Percentiles rank a stretch among this genome's conserved stretches.
phyloP scores from a whole-genome alignment of 768 basidiomycete genomes.

The Steccherinum ochraceum region DNA sequence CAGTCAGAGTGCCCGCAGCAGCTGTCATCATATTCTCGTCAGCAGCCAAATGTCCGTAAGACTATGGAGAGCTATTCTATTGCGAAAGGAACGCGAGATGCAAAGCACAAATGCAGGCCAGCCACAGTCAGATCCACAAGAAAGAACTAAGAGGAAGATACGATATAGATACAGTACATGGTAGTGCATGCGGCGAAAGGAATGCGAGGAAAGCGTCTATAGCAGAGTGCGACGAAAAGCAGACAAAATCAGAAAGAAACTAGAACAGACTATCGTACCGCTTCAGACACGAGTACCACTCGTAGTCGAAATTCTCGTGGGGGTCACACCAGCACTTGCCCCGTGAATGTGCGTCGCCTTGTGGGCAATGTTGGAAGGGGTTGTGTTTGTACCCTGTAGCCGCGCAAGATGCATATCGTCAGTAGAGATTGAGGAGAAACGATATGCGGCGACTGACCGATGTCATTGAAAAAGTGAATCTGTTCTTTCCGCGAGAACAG shows the following conservation, averaged over 20 bases:
- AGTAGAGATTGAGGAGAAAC: background rate
- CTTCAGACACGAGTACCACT: conserved; percentile 86
- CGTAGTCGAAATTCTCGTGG: conserved; percentile 70
- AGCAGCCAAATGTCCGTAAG: too few species aligned
- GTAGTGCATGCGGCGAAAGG: background rate
- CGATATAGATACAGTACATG: background rate
- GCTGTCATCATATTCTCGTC: too few species aligned
- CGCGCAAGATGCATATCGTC: too few species aligned
- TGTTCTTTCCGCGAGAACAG: conserved; percentile 84
- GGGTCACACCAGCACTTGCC: conserved; percentile 87
- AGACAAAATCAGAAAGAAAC: too few species aligned
- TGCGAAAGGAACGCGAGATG: too few species aligned
- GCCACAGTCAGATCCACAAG: background rate
- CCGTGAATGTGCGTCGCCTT: conserved; percentile 62
- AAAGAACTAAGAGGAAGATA: background rate
- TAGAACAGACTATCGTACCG: conserved; percentile 62
- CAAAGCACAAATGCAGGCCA: too few species aligned
- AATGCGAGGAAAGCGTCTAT: background rate
- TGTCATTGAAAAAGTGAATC: conserved; percentile 93
- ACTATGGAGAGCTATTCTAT: too few species aligned
- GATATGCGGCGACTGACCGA: conserved; percentile 49
- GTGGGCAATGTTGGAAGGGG: conserved; percentile 91
- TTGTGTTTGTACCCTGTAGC: conserved; percentile 68
- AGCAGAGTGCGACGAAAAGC: background rate
- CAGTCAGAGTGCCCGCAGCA: too few species aligned